Percentiles rank a stretch among this genome's conserved stretches.
Conservation (phyloP, 352 stramenopile species). For the Phytopythium chamaehyphon region DNA sequence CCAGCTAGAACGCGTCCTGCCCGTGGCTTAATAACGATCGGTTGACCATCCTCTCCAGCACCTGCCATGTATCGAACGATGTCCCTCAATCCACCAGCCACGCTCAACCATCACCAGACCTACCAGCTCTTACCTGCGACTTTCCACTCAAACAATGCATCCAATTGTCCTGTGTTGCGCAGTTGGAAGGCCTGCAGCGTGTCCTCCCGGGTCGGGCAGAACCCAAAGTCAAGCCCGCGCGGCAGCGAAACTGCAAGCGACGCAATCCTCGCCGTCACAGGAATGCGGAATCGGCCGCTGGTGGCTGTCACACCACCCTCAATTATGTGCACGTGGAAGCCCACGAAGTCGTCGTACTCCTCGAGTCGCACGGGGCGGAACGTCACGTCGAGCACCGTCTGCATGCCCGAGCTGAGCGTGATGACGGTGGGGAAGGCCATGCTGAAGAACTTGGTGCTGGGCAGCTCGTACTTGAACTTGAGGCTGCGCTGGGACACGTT, state of each 20-base stretch:
- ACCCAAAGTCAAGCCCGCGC: slow-evolving; percentile 79
- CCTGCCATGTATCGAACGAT: too few species aligned
- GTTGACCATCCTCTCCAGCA: slow-evolving; percentile 51
- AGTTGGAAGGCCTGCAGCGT: slow-evolving; percentile 70
- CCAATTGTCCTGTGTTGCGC: slow-evolving; percentile 86
- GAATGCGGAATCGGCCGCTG: slow-evolving; percentile 82
- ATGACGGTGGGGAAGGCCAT: slow-evolving; percentile 91
- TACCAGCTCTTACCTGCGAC: slow-evolving; percentile 34
- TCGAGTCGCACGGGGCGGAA: slow-evolving; percentile 89
- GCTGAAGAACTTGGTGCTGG: slow-evolving; percentile 91
- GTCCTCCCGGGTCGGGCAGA: slow-evolving; percentile 85
- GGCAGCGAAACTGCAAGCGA: slow-evolving; percentile 59
- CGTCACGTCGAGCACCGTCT: slow-evolving; percentile 80
- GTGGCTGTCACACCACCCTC: slow-evolving; percentile 63
- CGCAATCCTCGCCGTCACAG: slow-evolving; percentile 80
- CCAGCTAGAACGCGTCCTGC: slow-evolving; percentile 64
- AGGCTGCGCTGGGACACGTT: slow-evolving; percentile 86
- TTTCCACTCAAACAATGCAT: slow-evolving; percentile 83
- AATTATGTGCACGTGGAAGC: slow-evolving; percentile 86
- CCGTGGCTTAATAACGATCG: slow-evolving; percentile 78
- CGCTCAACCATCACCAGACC: too few species aligned
- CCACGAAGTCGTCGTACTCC: slow-evolving; percentile 91
- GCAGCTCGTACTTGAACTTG: slow-evolving; percentile 93
- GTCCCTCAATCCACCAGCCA: too few species aligned
- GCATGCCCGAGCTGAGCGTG: slow-evolving; percentile 86